Conservation (phyloP, 2,329 filamentous ascomycete genomes). For the Neoarthrinium moseri region DNA sequence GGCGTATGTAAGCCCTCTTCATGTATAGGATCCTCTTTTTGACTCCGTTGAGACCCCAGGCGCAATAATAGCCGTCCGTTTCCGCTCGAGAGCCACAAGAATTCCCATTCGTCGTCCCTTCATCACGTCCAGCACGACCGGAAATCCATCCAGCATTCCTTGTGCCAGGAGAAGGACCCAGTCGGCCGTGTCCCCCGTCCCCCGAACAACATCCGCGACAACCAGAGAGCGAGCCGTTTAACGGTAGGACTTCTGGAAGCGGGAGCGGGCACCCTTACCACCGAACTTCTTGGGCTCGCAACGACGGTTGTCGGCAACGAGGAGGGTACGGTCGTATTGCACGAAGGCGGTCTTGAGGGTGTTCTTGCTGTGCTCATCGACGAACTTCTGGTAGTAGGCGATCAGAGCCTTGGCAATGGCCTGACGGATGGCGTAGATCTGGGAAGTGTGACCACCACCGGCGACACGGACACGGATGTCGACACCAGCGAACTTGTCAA, state of each 20-base stretch:
- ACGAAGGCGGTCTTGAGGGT: conserved; percentile 95
- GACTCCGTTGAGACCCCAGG: conserved; percentile 29
- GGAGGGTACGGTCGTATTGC: conserved; percentile 93
- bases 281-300: conserved; percentile 99
- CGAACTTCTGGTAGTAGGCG: conserved; percentile 99
- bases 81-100: conserved; percentile 15
- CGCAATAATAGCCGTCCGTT: conserved; percentile 25
- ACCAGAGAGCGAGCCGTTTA: conserved; percentile 49
- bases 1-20: conserved; percentile 28
- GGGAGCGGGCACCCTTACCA: conserved; percentile 89
- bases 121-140: conserved; percentile 11
- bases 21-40: conserved; percentile 29
- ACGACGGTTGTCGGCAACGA: conserved; percentile 98
- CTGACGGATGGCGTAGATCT: conserved; percentile 98
- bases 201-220: conserved; percentile 17
- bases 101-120: conserved; percentile 10
- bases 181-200: conserved; percentile 3
- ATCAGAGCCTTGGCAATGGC: conserved; percentile 97
- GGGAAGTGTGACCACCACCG: conserved; percentile 90
- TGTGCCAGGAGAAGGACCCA: not conserved
- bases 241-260: conserved; percentile 99
- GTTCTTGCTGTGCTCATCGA: conserved; percentile 99
- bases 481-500: conserved; percentile 95
- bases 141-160: conserved; percentile 5
- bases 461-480: conserved; percentile 96